A percentile compares a stretch with the other conserved stretches of the same genome.
Evolutionary conservation across 2,329 filamentous ascomycete genomes (phyloP).

Genomic region (Colletotrichum navitas): DNA sequence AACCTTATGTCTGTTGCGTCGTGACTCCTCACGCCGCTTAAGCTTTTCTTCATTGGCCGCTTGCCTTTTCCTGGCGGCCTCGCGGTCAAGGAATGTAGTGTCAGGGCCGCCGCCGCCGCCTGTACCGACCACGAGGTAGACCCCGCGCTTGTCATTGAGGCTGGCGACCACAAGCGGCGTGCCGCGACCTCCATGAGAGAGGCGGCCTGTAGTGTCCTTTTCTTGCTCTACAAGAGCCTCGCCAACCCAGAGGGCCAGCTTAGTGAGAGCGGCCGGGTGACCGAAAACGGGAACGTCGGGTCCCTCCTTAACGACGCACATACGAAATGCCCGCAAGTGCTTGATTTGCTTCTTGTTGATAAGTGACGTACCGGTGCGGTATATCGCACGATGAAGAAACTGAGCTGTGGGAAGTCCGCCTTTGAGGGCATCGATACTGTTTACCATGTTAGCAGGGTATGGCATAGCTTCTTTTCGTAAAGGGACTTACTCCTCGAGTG

Average conservation of each 20-base stretch:
- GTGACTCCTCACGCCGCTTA: conserved; percentile 71
- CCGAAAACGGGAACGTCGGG: conserved; percentile 93
- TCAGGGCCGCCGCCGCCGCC: conserved; percentile 87
- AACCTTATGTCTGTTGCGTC: conserved; percentile 68
- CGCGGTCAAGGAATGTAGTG: conserved; percentile 75
- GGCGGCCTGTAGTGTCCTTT: conserved; percentile 77
- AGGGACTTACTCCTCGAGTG: conserved; percentile 73
- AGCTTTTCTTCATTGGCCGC: conserved; percentile 74
- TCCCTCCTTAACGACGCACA: conserved; percentile 95
- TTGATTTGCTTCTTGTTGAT: conserved; percentile 96
- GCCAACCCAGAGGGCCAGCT: conserved; percentile 92
- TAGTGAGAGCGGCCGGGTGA: conserved; percentile 91
- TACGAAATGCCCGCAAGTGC: conserved; percentile 90
- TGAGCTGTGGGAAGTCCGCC: conserved; percentile 85
- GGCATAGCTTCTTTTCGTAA: conserved; percentile 48
- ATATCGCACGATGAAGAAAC: conserved; percentile 90
- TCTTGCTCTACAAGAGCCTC: conserved; percentile 94
- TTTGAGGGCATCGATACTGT: conserved; percentile 81
- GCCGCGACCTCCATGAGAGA: conserved; percentile 76
- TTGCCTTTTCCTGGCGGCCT: conserved; percentile 72
- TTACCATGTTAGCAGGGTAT: conserved; percentile 55
- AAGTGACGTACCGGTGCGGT: conserved; percentile 89
- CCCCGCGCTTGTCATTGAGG: conserved; percentile 85
- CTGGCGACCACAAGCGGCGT: conserved; percentile 92
- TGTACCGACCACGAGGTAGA: conserved; percentile 94